phyloP scores from a whole-genome alignment of 345 rosid species.

The Psidium guajava region DNA sequence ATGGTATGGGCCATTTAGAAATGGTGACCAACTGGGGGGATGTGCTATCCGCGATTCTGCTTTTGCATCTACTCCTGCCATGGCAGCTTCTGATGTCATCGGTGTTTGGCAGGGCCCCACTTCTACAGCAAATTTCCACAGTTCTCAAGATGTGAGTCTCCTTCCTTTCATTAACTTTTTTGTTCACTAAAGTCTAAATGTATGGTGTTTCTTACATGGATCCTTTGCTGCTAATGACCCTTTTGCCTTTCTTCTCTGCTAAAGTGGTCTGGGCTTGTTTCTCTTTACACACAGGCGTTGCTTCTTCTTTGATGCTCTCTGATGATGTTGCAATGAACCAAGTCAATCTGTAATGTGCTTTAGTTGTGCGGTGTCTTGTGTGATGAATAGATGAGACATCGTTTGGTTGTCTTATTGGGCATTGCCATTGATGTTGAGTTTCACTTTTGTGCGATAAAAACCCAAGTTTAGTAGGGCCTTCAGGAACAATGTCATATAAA shows the following conservation, averaged over 20 bases:
- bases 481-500: neutral
- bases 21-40: slow-evolving; percentile 85
- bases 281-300: neutral
- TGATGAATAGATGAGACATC: neutral
- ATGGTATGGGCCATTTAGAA: slow-evolving; percentile 85
- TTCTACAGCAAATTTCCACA: slow-evolving; percentile 30
- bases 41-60: slow-evolving; percentile 71
- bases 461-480: neutral
- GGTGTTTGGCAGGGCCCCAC: slow-evolving; percentile 52
- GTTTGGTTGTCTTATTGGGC: neutral
- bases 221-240: neutral
- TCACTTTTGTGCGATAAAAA: neutral
- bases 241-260: neutral
- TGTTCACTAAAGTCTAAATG: neutral
- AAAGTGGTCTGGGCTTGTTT: neutral
- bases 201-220: neutral
- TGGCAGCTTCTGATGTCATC: slow-evolving; percentile 35
- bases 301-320: neutral
- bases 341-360: neutral
- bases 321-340: neutral
- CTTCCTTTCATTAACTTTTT: neutral
- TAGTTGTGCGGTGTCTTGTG: neutral
- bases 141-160: slow-evolving; percentile 32
- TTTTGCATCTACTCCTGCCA: slow-evolving; percentile 67
- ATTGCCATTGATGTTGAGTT: neutral